phyloP scores from a whole-genome alignment of 495 filamentous ascomycete genomes.

The Hapsidospora chrysogenum region DNA sequence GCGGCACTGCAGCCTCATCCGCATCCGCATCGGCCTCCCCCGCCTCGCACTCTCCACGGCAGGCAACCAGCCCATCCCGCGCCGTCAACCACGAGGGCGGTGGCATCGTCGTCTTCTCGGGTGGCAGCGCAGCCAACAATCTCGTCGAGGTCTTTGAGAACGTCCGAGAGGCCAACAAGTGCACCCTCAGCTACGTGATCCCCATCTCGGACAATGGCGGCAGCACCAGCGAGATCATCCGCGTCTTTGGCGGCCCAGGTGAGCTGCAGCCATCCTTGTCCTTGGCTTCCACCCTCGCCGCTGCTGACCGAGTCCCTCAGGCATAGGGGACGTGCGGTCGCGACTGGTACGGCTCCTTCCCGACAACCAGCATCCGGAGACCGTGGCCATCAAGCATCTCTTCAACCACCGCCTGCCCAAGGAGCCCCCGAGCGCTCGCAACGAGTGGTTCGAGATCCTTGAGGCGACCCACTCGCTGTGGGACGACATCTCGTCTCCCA shows the following conservation, averaged over 20 bases:
- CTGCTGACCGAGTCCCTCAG: constrained; percentile 18
- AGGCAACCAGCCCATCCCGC: neutral
- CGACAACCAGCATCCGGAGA: constrained; percentile 38
- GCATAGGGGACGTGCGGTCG: constrained; percentile 11
- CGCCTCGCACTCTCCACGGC: neutral
- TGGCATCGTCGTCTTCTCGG: constrained; percentile 71
- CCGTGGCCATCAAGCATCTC: constrained; percentile 53
- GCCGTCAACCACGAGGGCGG: no score
- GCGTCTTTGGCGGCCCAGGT: constrained; percentile 78
- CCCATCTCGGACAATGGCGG: constrained; percentile 94
- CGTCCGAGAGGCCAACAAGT: constrained; percentile 49
- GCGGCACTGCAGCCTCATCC: neutral
- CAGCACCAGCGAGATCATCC: constrained; percentile 76
- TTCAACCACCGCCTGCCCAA: constrained; percentile 73
- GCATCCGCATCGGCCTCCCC: neutral
- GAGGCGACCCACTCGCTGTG: constrained; percentile 64
- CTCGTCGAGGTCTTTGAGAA: constrained; percentile 79
- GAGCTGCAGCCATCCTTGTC: constrained; percentile 2
- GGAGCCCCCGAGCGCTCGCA: constrained; percentile 30
- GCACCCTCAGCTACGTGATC: constrained; percentile 67
- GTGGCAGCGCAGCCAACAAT: constrained; percentile 84
- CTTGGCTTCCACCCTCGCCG: neutral
- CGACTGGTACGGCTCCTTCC: constrained; percentile 87
- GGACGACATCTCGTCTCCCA: constrained; percentile 58
- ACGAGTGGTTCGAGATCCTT: constrained; percentile 81